Evolutionary conservation across 164 flowering plant species (phyloP), one percentile per base, ranked within the genome.

Genomic region (Nelumbo lutea): DNA sequence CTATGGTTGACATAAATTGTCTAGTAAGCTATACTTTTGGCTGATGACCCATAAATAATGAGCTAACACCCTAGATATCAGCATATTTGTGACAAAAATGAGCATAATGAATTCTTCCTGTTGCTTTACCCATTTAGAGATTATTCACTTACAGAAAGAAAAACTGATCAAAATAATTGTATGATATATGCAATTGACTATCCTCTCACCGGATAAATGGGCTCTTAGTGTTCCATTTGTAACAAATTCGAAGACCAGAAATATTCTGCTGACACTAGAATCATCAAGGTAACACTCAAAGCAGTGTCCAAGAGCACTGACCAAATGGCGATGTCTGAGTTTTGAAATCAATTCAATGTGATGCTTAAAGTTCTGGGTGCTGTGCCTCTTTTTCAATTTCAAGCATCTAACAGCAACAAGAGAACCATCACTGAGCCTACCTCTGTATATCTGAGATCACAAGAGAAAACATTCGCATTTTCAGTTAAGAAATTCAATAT

Each of bases 301-400:
- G 86, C 97, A 93, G 83, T 96, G 96, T 66, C 99, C 99, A 62
- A 93, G 84, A 68, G 90, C 84, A 70, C 97, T 84, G 78, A 87
- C 99, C 81, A 96, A 84, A 80, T 96, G 88, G 43, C 81, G 85
- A 75, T 96, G 97, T 68, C 98, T 84, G 73, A 96, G 90, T 74
- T 91, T 93, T 13, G 95, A 85, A 59, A 91, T 83, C 64, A 91
- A 80, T 70, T 96, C 97, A 65, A 93, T 76, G 61, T 89, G 90
- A 66, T 81, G 86, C 83, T 78, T 84, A 47, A 88, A 87, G 76
- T 80, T 80, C 61, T 90, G 90, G 66, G 83, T 79, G 68, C 76
- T 79, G 75, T 86, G 83, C 68, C 83, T 80, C 67, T 69, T 82
- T 78, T 85, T 85, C 86, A 91, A 71, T 81, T 90, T 88, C 78